Evolutionary conservation across 768 basidiomycete genomes (phyloP).

Genomic region (Leucocoprinus sp.): DNA sequence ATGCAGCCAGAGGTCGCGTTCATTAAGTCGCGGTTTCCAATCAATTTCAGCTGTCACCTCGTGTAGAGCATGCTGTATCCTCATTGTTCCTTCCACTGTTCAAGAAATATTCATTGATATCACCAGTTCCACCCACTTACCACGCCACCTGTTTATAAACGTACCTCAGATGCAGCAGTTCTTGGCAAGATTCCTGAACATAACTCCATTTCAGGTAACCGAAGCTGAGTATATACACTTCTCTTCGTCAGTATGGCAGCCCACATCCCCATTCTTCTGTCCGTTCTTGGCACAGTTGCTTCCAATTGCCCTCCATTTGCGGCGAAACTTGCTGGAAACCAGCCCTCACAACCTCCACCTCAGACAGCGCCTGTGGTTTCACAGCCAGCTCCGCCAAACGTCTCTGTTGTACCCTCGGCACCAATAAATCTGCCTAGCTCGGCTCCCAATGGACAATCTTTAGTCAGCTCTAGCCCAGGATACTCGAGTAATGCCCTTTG

Average conservation of each 20-base stretch:
- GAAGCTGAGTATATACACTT: slow-evolving; percentile 7
- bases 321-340: slow-evolving; percentile 21
- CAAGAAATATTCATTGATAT: slow-evolving; percentile 14
- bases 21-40: slow-evolving; percentile 6
- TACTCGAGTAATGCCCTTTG: slow-evolving; percentile 33
- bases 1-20: slow-evolving; percentile 17
- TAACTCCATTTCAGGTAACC: slow-evolving; percentile 13
- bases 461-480: slow-evolving; percentile 21
- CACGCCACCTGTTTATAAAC: slow-evolving; percentile 23
- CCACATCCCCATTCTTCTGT: slow-evolving; percentile 37
- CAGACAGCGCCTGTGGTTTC: slow-evolving; percentile 21
- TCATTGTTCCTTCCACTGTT: slow-evolving; percentile 23
- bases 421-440: slow-evolving; percentile 24
- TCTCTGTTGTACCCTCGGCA: slow-evolving; percentile 22
- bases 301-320: slow-evolving; percentile 20
- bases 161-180: slow-evolving; percentile 5
- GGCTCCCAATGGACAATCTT: slow-evolving; percentile 17
- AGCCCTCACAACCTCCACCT: slow-evolving; percentile 13
- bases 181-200: slow-evolving; percentile 9
- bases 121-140: slow-evolving; percentile 15
- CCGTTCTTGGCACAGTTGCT: slow-evolving; percentile 24
- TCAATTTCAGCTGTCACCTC: slow-evolving; percentile 22
- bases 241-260: slow-evolving; percentile 27
- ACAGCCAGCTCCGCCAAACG: slow-evolving; percentile 15
- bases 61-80: slow-evolving; percentile 25